Conservation (phyloP, 495 filamentous ascomycete species). For the Lasiosphaeris hirsuta region DNA sequence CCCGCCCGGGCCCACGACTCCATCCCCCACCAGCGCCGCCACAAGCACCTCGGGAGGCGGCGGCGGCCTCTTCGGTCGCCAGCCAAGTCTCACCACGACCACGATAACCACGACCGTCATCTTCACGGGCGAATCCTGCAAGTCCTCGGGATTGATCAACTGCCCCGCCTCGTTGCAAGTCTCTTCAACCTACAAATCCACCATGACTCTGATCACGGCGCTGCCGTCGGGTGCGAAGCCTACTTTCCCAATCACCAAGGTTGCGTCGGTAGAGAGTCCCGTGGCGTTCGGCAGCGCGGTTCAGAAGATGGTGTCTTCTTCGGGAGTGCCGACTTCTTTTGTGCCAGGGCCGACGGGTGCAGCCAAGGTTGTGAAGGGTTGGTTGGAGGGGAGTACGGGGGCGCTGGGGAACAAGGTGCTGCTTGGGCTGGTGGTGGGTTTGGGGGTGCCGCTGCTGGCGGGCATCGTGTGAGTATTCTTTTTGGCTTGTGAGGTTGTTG, state of each 20-base stretch:
- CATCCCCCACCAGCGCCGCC: not conserved
- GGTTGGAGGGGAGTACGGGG: too few species aligned
- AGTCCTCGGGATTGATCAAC: slow-evolving; percentile 38
- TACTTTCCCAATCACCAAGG: slow-evolving; percentile 35
- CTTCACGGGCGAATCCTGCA: slow-evolving; percentile 39
- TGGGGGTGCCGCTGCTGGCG: too few species aligned
- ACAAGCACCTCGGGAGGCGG: slow-evolving; percentile 16
- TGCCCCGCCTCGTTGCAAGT: slow-evolving; percentile 47
- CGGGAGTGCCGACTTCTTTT: slow-evolving; percentile 6
- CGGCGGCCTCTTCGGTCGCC: slow-evolving; percentile 17
- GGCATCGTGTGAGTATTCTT: too few species aligned
- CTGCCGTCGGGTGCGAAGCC: slow-evolving; percentile 36
- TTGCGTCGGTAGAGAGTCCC: not conserved
- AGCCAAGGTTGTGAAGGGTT: too few species aligned
- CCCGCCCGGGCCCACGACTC: not conserved
- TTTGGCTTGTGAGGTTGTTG: too few species aligned
- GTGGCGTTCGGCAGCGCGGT: slow-evolving; percentile 9
- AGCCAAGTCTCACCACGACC: slow-evolving; percentile 29
- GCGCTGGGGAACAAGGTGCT: too few species aligned
- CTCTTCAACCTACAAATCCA: slow-evolving; percentile 32
- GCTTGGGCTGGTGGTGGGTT: too few species aligned
- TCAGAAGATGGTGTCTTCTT: not conserved
- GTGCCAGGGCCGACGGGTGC: not conserved
- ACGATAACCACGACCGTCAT: slow-evolving; percentile 33
- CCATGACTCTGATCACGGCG: slow-evolving; percentile 32